Evolutionary conservation across 2,329 filamentous ascomycete genomes (phyloP).

Genomic region (Diplodia mutila): DNA sequence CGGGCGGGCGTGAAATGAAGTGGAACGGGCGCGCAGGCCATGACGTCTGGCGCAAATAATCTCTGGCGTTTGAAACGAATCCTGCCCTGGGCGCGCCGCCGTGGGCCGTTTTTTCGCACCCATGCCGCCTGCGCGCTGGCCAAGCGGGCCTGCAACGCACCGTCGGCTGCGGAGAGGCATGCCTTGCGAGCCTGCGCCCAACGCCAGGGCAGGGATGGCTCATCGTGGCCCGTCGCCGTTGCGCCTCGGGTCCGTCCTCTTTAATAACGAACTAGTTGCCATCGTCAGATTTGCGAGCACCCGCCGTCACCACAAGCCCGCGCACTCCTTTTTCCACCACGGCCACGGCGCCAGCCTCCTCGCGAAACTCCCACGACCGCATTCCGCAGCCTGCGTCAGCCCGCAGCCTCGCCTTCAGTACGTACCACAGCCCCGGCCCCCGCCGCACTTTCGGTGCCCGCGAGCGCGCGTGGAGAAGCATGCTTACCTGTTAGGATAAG

Average conservation of each 20-base stretch:
- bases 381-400: slow-evolving; percentile 13
- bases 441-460: slow-evolving; percentile 19
- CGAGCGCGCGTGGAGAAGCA: slow-evolving; percentile 24
- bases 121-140: neutral
- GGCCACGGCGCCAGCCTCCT: neutral
- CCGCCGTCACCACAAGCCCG: neutral
- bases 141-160: neutral
- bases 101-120: slow-evolving; percentile 5
- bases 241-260: slow-evolving; percentile 19
- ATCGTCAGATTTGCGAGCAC: slow-evolving; percentile 22
- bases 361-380: slow-evolving; percentile 1
- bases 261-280: slow-evolving; percentile 22
- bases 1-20: slow-evolving; percentile 9
- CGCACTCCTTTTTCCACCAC: slow-evolving; percentile 14
- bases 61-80: slow-evolving; percentile 16
- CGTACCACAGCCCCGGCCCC: slow-evolving; percentile 19
- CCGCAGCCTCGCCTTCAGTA: slow-evolving; percentile 9
- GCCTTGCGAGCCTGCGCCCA: slow-evolving; percentile 8
- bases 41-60: slow-evolving; percentile 10
- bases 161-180: neutral
- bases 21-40: slow-evolving; percentile 15
- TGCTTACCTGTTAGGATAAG: slow-evolving; percentile 25
- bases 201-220: slow-evolving; percentile 18
- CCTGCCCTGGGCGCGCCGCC: slow-evolving; percentile 1
- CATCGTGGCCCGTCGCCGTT: slow-evolving; percentile 20